These are phyloP conservation scores for Multifurca ochricompacta DNA, from an alignment of 768 basidiomycete species.

Conservation along the genomic window DNA sequence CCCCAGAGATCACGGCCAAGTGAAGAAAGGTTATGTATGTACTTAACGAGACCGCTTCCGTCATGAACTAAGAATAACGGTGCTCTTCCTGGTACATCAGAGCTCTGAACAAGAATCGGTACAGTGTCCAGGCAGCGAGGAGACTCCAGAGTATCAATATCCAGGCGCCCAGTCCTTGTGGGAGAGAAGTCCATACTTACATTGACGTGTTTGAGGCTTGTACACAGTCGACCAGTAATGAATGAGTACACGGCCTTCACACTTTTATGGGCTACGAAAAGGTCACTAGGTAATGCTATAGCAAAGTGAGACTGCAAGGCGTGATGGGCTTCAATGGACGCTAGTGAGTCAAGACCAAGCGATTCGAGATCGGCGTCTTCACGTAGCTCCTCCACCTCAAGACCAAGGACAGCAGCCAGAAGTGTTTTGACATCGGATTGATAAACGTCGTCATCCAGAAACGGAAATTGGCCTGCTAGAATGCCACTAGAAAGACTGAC, in stretches of 20 bases:
- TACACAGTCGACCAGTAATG: conserved; percentile 15
- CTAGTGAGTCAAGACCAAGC: conserved; percentile 58
- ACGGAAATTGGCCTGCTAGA: conserved; percentile 9
- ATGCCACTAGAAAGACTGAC: background rate
- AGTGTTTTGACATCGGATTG: conserved; percentile 29
- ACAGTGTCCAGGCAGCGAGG: conserved; percentile 23
- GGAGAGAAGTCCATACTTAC: background rate
- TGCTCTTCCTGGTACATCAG: conserved; percentile 18
- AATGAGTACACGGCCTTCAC: conserved; percentile 32
- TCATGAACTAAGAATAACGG: conserved; percentile 68
- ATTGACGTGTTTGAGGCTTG: background rate
- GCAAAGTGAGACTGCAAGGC: conserved; percentile 36
- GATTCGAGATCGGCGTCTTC: conserved; percentile 41
- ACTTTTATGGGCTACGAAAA: conserved; percentile 38
- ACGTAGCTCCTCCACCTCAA: conserved; percentile 30
- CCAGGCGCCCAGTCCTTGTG: background rate
- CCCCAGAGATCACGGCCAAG: conserved; percentile 53
- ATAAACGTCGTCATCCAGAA: conserved; percentile 5
- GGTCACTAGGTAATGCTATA: conserved; percentile 35
- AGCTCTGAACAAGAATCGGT: conserved; percentile 34
- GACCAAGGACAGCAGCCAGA: conserved; percentile 40
- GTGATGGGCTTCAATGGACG: conserved; percentile 53
- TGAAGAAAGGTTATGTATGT: conserved; percentile 39
- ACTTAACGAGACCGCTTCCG: conserved; percentile 54
- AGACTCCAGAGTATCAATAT: background rate